These are phyloP conservation scores for Schizochytrium sp. DNA, from an alignment of 108 stramenopile genomes.

Conservation along the genomic window DNA sequence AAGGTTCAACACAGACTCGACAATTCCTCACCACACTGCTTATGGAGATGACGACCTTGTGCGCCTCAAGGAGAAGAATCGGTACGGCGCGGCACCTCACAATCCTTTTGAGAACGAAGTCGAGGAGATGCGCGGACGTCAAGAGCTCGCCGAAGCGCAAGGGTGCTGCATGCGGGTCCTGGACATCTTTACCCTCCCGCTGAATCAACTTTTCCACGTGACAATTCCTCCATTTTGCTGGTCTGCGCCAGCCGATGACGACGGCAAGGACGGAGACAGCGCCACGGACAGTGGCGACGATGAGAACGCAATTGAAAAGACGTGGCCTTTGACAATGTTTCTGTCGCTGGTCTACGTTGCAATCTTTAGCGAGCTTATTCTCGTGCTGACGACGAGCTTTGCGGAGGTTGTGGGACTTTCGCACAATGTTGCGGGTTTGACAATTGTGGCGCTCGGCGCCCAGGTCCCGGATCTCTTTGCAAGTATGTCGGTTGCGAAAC, in stretches of 20 bases:
- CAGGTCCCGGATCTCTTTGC: background rate
- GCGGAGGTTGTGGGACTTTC: background rate
- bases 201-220: background rate
- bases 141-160: background rate
- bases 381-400: background rate
- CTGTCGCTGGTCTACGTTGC: background rate
- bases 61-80: background rate
- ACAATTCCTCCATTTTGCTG: constrained; percentile 2
- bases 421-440: background rate
- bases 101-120: background rate
- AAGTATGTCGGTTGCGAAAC: background rate
- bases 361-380: background rate
- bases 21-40: no score
- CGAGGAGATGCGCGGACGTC: background rate
- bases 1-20: no score
- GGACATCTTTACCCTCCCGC: background rate
- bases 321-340: background rate
- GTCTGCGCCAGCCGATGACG: background rate
- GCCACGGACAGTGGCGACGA: background rate
- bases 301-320: background rate
- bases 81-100: background rate
- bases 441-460: constrained; percentile 10
- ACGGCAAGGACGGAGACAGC: background rate
- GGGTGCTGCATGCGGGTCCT: background rate
- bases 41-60: background rate